Evolutionary conservation across 2,329 filamentous ascomycete species (phyloP).

Genomic region (Trichophyton benhamiae): DNA sequence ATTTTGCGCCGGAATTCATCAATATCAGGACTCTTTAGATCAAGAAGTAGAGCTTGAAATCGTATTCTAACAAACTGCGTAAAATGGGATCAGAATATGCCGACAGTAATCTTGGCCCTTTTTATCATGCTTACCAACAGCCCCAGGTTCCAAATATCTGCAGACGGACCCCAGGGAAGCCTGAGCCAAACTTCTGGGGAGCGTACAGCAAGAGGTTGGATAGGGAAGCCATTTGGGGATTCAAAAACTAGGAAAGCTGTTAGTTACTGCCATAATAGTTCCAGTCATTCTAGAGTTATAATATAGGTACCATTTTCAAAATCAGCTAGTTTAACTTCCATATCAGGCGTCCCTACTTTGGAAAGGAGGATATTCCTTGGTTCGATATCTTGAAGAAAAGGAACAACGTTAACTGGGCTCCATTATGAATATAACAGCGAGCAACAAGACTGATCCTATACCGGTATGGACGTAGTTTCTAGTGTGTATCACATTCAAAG

Average conservation of each 20-base stretch:
- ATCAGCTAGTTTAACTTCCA: not conserved
- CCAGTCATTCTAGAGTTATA: not conserved
- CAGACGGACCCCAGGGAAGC: not conserved
- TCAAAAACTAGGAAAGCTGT: not conserved
- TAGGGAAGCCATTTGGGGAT: not conserved
- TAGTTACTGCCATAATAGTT: not conserved
- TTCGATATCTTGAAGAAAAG: not conserved
- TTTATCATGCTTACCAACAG: not conserved
- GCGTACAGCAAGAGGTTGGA: not conserved
- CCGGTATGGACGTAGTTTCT: not conserved
- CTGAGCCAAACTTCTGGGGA: not conserved
- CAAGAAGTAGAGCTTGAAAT: not conserved
- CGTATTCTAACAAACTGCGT: not conserved
- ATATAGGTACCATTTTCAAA: not conserved
- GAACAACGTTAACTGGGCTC: not conserved
- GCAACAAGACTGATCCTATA: not conserved
- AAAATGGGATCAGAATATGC: not conserved
- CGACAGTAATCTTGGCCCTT: not conserved
- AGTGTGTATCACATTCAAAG: not conserved
- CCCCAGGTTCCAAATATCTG: not conserved
- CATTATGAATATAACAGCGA: not conserved
- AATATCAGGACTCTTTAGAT: not conserved
- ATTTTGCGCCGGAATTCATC: not conserved
- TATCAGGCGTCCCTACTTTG: not conserved
- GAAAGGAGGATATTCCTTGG: not conserved